A percentile compares a stretch with the other conserved stretches of the same genome.
phyloP scores from a whole-genome alignment of 306 rosid genomes.

The Spatholobus suberectus region DNA sequence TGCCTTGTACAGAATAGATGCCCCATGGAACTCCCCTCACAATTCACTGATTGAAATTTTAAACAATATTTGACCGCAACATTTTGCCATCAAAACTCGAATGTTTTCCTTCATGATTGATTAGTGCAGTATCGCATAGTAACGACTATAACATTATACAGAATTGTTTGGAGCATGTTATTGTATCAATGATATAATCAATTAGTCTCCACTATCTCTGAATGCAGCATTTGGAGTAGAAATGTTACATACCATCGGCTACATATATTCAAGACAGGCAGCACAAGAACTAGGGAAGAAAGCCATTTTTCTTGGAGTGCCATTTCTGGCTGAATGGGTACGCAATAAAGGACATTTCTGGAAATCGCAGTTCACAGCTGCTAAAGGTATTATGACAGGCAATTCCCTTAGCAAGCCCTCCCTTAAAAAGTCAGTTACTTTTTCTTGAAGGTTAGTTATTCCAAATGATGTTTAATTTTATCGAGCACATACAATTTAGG shows the following conservation, averaged over 20 bases:
- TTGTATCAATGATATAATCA: conserved; percentile 11
- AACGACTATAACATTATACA: neutral
- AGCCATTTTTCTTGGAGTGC: conserved; percentile 87
- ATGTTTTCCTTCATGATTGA: neutral
- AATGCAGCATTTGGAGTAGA: conserved; percentile 77
- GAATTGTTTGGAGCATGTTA: neutral
- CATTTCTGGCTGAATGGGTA: conserved; percentile 94
- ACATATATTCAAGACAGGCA: conserved; percentile 89
- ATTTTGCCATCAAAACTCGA: conserved; percentile 3
- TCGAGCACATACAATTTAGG: conserved; percentile 55
- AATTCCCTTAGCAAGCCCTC: neutral
- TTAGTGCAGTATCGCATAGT: neutral
- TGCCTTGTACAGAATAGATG: conserved; percentile 1
- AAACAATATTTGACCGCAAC: neutral
- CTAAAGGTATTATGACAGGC: conserved; percentile 62
- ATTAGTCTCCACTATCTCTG: conserved; percentile 21
- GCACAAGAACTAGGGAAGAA: conserved; percentile 95
- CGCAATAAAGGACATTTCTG: conserved; percentile 90
- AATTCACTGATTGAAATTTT: conserved; percentile 13
- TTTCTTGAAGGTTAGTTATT: conserved; percentile 21
- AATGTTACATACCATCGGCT: conserved; percentile 81
- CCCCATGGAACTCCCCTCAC: neutral
- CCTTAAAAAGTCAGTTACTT: conserved; percentile 18
- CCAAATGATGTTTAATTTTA: conserved; percentile 35
- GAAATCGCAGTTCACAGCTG: conserved; percentile 94